Evolutionary conservation across 2,329 filamentous ascomycete genomes (phyloP).

Genomic region (Epicoccum nigrum): DNA sequence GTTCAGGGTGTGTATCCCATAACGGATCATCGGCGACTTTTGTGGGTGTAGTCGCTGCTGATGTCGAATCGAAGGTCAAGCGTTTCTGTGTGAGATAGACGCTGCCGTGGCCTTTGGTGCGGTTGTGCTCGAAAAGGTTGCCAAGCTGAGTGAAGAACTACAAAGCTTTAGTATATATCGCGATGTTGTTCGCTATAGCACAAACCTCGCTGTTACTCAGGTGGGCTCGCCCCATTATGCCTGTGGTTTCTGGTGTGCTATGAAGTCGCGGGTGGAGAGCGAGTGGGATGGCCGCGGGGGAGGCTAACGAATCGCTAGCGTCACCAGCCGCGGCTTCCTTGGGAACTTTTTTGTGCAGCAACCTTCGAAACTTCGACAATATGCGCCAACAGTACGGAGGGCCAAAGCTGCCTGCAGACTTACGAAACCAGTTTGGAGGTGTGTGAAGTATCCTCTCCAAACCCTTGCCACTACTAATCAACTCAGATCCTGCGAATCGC

Average conservation of each 20-base stretch:
- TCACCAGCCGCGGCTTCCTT: slow-evolving; percentile 24
- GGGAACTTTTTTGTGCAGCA: slow-evolving; percentile 40
- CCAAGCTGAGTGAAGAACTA: slow-evolving; percentile 76
- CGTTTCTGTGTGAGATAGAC: slow-evolving; percentile 80
- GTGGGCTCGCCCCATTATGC: slow-evolving; percentile 57
- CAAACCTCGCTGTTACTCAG: slow-evolving; percentile 67
- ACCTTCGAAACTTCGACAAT: slow-evolving; percentile 23
- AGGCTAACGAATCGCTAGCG: slow-evolving; percentile 10
- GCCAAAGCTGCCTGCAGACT: slow-evolving; percentile 54
- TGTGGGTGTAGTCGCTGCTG: slow-evolving; percentile 41
- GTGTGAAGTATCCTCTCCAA: background rate
- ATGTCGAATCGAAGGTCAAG: slow-evolving; percentile 53
- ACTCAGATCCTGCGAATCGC: slow-evolving; percentile 36
- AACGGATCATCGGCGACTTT: slow-evolving; percentile 59
- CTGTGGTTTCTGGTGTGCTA: slow-evolving; percentile 25
- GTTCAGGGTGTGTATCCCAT: slow-evolving; percentile 64
- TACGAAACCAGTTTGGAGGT: slow-evolving; percentile 54
- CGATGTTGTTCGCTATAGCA: slow-evolving; percentile 33
- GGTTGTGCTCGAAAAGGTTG: slow-evolving; percentile 70
- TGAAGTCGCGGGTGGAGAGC: slow-evolving; percentile 24
- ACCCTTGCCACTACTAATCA: slow-evolving; percentile 9
- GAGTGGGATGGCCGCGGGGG: slow-evolving; percentile 26
- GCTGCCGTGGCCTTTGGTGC: slow-evolving; percentile 73
- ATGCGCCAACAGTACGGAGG: slow-evolving; percentile 49
- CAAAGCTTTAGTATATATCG: slow-evolving; percentile 4